These are phyloP conservation scores for Ogataea zsoltii DNA, from an alignment of 805 yeast genomes.

Conservation along the genomic window DNA sequence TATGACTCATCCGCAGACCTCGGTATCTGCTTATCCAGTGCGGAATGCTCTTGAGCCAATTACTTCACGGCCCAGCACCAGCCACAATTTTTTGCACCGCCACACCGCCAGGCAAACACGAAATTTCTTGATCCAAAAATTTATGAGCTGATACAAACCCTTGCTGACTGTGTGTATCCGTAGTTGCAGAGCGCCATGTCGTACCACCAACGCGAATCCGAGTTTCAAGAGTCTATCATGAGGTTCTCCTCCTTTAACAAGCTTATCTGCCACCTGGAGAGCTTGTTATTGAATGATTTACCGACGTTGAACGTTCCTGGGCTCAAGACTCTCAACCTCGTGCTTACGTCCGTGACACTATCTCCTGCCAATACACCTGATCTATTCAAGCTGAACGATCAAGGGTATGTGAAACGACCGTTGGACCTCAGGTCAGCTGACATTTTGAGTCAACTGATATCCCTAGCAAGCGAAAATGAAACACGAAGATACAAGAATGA, in stretches of 20 bases:
- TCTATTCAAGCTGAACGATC: conserved; percentile 28
- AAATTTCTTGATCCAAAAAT: neutral
- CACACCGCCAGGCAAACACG: neutral
- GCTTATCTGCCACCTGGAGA: conserved; percentile 38
- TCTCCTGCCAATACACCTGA: conserved; percentile 30
- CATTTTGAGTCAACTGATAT: conserved; percentile 24
- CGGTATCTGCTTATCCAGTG: too few relatives aligned
- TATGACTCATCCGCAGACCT: too few relatives aligned
- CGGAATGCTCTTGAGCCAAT: too few relatives aligned
- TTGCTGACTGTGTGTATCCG: too few relatives aligned
- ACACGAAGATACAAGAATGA: conserved; percentile 17
- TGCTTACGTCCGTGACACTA: conserved; percentile 40
- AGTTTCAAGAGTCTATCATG: conserved; percentile 16
- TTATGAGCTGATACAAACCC: too few relatives aligned
- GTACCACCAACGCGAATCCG: conserved; percentile 35
- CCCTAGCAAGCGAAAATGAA: conserved; percentile 2
- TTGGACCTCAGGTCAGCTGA: conserved; percentile 36
- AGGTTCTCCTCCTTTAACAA: conserved; percentile 34
- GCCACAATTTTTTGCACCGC: neutral
- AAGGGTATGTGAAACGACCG: conserved; percentile 25
- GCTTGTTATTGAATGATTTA: conserved; percentile 23
- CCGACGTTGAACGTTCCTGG: conserved; percentile 35
- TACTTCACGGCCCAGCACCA: too few relatives aligned
- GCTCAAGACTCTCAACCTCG: conserved; percentile 32
- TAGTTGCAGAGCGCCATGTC: neutral